Percentiles rank a stretch among this genome's conserved stretches.
Conservation (phyloP, 179 eudicot genomes). For the Heliamphora pulchella region DNA sequence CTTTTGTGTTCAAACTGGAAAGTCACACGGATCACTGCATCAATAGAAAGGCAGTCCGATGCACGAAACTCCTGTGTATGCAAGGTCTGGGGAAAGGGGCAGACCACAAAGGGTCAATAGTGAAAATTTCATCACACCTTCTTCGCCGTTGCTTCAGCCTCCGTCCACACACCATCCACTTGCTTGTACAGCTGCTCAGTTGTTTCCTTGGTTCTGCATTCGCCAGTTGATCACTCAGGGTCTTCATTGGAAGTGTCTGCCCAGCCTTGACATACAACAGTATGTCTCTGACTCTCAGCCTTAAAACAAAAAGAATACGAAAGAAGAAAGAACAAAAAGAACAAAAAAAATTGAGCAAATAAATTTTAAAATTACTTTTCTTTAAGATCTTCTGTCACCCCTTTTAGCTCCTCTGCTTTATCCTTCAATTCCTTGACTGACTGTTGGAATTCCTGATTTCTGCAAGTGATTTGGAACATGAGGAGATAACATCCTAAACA, state of each 20-base stretch:
- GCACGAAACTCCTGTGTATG: too few species aligned
- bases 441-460: conserved; percentile 68
- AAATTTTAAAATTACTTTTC: conserved; percentile 43
- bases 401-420: conserved; percentile 71
- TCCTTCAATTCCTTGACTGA: conserved; percentile 70
- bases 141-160: conserved; percentile 92
- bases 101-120: too few species aligned
- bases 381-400: conserved; percentile 70
- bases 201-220: conserved; percentile 93
- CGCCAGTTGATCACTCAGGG: conserved; percentile 59
- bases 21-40: background rate
- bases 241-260: conserved; percentile 44
- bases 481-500: background rate
- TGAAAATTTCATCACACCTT: conserved; percentile 39
- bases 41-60: too few species aligned
- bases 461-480: conserved; percentile 19
- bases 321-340: background rate
- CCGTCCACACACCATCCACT: conserved; percentile 86
- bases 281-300: conserved; percentile 66
- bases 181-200: conserved; percentile 87
- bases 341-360: background rate
- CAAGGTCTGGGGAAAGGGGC: too few species aligned
- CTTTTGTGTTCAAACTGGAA: background rate
- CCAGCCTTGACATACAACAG: conserved; percentile 57
- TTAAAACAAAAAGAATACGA: conserved; percentile 22